These are phyloP conservation scores for Hypoxylon crocopeplum DNA, from an alignment of 495 filamentous ascomycete species.

Conservation along the genomic window DNA sequence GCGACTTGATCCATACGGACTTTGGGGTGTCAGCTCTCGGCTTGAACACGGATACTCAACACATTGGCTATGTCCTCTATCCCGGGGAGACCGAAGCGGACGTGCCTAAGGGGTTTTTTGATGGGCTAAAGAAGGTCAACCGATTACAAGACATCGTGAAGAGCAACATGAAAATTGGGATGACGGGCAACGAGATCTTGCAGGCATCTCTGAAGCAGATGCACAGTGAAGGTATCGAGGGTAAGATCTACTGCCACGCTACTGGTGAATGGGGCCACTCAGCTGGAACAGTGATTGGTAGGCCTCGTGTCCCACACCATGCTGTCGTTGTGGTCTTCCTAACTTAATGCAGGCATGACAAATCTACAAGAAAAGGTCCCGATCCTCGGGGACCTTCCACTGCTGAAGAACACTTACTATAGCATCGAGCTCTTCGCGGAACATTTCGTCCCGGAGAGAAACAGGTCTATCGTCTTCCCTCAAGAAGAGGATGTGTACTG, in stretches of 20 bases:
- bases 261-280: slow-evolving; percentile 59
- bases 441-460: slow-evolving; percentile 52
- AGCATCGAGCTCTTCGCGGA: slow-evolving; percentile 56
- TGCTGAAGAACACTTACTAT: slow-evolving; percentile 52
- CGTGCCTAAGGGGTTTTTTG: slow-evolving; percentile 45
- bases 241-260: slow-evolving; percentile 55
- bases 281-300: slow-evolving; percentile 54
- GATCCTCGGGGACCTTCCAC: slow-evolving; percentile 48
- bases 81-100: slow-evolving; percentile 50
- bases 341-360: slow-evolving; percentile 48
- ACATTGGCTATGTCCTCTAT: slow-evolving; percentile 53
- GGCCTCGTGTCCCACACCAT: background rate
- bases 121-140: slow-evolving; percentile 52
- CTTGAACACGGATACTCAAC: slow-evolving; percentile 58
- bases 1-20: slow-evolving; percentile 55
- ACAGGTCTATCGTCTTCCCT: slow-evolving; percentile 50
- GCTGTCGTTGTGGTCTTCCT: no score
- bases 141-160: slow-evolving; percentile 54
- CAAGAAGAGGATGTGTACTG: slow-evolving; percentile 55
- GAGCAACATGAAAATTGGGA: slow-evolving; percentile 49
- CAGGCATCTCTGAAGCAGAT: slow-evolving; percentile 44
- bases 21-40: slow-evolving; percentile 56
- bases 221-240: slow-evolving; percentile 49
- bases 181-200: slow-evolving; percentile 51
- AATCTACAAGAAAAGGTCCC: slow-evolving; percentile 54